Base-by-base conservation (phyloP, 208 protist species). In the Porcisia hertigi region DNA sequence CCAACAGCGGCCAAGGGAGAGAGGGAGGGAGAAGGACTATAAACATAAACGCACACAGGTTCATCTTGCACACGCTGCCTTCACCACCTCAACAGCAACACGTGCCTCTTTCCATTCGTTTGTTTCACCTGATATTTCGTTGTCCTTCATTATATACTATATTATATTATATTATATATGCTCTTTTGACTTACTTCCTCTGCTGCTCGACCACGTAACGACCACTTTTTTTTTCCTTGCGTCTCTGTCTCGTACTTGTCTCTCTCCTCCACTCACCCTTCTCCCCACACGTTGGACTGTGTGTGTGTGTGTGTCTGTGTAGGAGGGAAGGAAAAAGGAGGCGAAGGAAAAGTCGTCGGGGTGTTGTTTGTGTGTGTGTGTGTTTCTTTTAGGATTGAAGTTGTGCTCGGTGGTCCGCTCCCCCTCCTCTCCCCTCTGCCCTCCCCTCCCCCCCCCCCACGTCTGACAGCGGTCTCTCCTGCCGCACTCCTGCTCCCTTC, bases 151-250 rank as follows among this genome's bases (percentile, higher is more conserved):
- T 52, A 52, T 52, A 52, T 52, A 52, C 11, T 25, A 25, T 25
- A 25, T 25, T 20, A 16, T 4, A 30, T 20, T 20, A 11, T 20
- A 16, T 49, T 62, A 1, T 12, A 3, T 63, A 23, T 23, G 52
- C 53, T 53, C 39, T n/a, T 63, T 64, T 49, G n/a, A 59, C 23
- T 64, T 16, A 36, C n/a, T 81, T n/a, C 60, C 25, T 55, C 52
- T 63, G 47, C 36, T 49, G 25, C 54, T 30, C 52, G 25, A 20
- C 49, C 34, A 34, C 64, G 20, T 45, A 73, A 41, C 45, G 52
- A 45, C 65, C 30, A 25, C 30, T 11, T 20, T 57, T 54, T 60
- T 73, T 12, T 60, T 62, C 12, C 60, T n/a, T 36, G 36, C 2
- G 5, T 30, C 16, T 65, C 7, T 30, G 11, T 45, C 30, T 6